Evolutionary conservation across 345 rosid species (phyloP), one percentile per base, ranked within the genome.

Genomic region (Brassica cretica): DNA sequence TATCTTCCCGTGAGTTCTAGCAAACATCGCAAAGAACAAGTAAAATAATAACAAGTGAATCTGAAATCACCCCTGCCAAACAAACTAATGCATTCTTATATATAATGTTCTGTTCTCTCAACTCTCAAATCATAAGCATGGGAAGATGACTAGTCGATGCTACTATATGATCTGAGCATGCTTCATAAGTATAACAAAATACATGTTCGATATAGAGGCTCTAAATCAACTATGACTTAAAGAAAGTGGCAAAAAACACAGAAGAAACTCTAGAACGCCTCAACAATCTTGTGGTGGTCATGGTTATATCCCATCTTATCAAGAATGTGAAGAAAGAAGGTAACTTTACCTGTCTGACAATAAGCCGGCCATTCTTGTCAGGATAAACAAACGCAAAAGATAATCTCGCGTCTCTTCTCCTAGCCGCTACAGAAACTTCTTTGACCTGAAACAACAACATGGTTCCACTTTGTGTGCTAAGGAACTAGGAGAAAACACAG

Each of bases 311-410:
- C 7, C 27, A 64, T 70, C 74, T 5, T 2, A 68, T 29, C 14
- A 80, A 68, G 51, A 55, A 14, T 19, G 62, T 32, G 32, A 71
- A 59, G 12, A 27, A 64, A 8, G 30, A 70, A 15, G 49, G 15
- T 46, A 12, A 46, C 53, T 16, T 77, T 18, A 91, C 98, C 91
- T 89, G 92, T 82, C 87, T 86, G 61, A 89, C 84, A 56, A 85
- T 82, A 76, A 88, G 91, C 70, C 90, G 91, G 6, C 98, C 98
- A 18, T 78, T 82, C 76, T 86, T 88, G 83, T 88, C 91, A 0
- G 97, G 96, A 90, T 89, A 92, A 24, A 91, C 97, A 77, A 94
- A 90, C 27, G 98, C 97, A 84, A 94, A 94, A 4, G 98, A 91
- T 60, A 94, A 85, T 73, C 86, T 89, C 9, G 94, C 98, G 78